These are phyloP conservation scores for Leccinum truebloodii DNA, from an alignment of 768 basidiomycete genomes.

Conservation along the genomic window DNA sequence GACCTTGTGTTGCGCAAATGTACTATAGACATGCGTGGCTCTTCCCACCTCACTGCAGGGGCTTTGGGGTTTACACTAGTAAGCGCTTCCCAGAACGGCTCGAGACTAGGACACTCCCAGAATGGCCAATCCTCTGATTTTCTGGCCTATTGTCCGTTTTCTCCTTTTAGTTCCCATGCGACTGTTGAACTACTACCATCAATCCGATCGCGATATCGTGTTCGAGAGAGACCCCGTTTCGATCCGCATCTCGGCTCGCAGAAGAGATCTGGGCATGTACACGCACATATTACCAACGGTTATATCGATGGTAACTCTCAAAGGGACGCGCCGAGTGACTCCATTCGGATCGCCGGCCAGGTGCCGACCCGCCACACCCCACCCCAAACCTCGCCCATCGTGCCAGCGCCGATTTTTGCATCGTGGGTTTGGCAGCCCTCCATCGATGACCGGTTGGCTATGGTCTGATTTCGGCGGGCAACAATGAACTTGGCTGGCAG, in stretches of 20 bases:
- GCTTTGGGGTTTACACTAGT: no score
- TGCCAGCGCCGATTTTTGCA: background rate
- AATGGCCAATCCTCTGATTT: no score
- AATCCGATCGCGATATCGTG: background rate
- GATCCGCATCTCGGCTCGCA: background rate
- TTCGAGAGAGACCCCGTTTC: background rate
- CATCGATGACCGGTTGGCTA: background rate
- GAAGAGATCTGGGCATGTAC: background rate
- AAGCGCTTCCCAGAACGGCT: no score
- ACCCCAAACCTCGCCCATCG: background rate
- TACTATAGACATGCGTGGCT: no score
- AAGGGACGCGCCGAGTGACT: background rate
- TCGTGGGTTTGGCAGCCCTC: background rate
- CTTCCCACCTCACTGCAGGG: no score
- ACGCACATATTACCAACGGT: background rate
- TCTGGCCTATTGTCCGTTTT: background rate
- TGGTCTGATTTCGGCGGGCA: background rate
- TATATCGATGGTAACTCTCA: background rate
- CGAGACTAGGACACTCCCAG: no score
- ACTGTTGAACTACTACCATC: background rate
- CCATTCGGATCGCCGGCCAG: background rate
- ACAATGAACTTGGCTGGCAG: background rate
- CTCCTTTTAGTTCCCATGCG: slow-evolving; percentile 6
- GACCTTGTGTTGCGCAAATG: no score
- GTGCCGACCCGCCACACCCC: background rate